Base-by-base conservation (phyloP, 192 early-diverging fungal genomes). In the Dispira simplex region DNA sequence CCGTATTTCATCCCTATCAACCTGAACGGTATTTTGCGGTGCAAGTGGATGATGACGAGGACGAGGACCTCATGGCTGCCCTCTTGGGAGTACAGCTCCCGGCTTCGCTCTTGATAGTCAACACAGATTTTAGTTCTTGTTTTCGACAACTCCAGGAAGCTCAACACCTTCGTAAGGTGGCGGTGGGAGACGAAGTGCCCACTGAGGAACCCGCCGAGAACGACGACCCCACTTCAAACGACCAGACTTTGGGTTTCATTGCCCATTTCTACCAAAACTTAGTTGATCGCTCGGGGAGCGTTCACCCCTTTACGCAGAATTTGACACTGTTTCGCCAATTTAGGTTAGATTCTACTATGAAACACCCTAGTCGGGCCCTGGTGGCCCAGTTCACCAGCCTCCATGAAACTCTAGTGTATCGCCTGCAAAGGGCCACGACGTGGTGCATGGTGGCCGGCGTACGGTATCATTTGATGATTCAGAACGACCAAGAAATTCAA, bases 21-120 rank as follows among this genome's bases (percentile, higher is more conserved):
- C 32, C 32, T 6, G 32, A 39, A 39, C 32, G 32, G 32, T 39
- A 71, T 49, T 80, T 85, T 21, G 82, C 87, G 1, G 80, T 88
- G 23, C 85, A 90, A 71, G 85, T 90, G 64, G 88, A 90, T 63
- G 88, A 90, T 62, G 88, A 88, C 48, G 81, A 82, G 8, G 88
- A 90, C 68, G 86, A 88, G 67, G 88, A 90, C 63, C 71, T 81
- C 45, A 77, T 82, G 75, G 75, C 79, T 0, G 76, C 78, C 1
- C 70, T 82, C 27, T 62, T 78, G 2, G 78, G 81, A 45, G 74
- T 80, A 25, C 68, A 70, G 20, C 84, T 78, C 57, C 77, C 81
- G 1, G 77, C 84, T 14, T 77, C 74, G 11, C 85, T 90, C 60
- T 63, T 78, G 46, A 67, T 90, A 6, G 81, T 79, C 68, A 90